phyloP scores from a whole-genome alignment of 2,329 filamentous ascomycete species.

The Sarocladiaceae sp. region DNA sequence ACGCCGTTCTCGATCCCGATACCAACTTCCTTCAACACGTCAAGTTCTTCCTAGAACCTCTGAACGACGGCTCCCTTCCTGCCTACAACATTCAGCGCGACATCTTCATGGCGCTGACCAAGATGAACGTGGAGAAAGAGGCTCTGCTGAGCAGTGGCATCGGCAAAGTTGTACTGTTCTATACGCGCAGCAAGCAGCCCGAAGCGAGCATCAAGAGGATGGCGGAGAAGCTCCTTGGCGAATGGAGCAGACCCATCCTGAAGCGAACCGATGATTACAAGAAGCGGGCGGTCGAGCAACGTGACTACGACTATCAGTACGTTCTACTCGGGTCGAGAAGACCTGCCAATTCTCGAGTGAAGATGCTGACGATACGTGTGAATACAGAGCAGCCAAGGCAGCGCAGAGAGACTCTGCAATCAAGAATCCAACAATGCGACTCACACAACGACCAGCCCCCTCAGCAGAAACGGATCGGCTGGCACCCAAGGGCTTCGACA shows the following conservation, averaged over 20 bases:
- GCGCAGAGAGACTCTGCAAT: constrained; percentile 42
- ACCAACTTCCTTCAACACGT: constrained; percentile 92
- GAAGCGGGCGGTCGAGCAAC: constrained; percentile 64
- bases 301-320: constrained; percentile 58
- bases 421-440: no score
- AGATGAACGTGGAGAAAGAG: constrained; percentile 86
- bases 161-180: constrained; percentile 93
- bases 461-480: constrained; percentile 49
- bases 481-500: constrained; percentile 47
- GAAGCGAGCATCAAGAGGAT: constrained; percentile 87
- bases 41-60: constrained; percentile 93
- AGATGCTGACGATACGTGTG: not conserved
- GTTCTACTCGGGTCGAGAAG: constrained; percentile 21
- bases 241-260: constrained; percentile 93
- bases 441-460: constrained; percentile 41
- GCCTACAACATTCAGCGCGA: constrained; percentile 98
- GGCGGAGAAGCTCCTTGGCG: constrained; percentile 84
- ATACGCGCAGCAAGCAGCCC: constrained; percentile 88
- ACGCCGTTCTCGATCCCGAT: constrained; percentile 85
- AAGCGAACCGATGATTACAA: constrained; percentile 93
- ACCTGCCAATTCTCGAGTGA: not conserved
- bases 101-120: constrained; percentile 73
- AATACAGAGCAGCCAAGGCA: constrained; percentile 43
- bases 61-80: constrained; percentile 88
- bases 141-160: constrained; percentile 84